Percentiles rank a stretch among this genome's conserved stretches.
Conservation (phyloP, 306 rosid species). For the Cucurbita pepo region DNA sequence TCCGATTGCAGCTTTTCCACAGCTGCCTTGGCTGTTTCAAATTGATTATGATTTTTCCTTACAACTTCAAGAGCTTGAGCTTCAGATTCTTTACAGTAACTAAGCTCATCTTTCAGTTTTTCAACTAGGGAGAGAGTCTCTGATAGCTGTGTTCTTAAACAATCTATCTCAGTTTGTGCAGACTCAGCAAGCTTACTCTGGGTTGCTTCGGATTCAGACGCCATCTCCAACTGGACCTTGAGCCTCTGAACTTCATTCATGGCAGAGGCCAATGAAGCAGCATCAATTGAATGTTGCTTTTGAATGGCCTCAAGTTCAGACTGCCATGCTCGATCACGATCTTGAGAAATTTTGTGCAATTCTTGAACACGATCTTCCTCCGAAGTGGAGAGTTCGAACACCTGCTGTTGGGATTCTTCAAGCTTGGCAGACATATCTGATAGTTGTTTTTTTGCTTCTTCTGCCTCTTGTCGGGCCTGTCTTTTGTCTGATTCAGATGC, state of each 20-base stretch:
- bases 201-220: constrained; percentile 34
- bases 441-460: constrained; percentile 52
- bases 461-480: constrained; percentile 51
- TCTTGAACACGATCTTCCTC: constrained; percentile 70
- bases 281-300: constrained; percentile 82
- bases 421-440: constrained; percentile 37
- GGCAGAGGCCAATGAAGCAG: constrained; percentile 59
- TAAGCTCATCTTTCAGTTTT: constrained; percentile 44
- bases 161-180: constrained; percentile 42
- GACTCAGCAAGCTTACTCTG: constrained; percentile 37
- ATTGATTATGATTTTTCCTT: constrained; percentile 36
- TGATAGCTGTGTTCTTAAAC: constrained; percentile 45
- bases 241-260: constrained; percentile 74
- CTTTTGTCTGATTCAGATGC: constrained; percentile 46
- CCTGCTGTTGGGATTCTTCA: constrained; percentile 63
- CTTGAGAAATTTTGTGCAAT: constrained; percentile 63
- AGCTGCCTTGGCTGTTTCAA: constrained; percentile 43
- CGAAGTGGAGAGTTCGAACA: constrained; percentile 48
- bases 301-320: constrained; percentile 83
- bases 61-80: constrained; percentile 33
- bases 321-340: constrained; percentile 80
- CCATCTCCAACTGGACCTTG: constrained; percentile 58
- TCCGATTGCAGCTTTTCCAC: constrained; percentile 38
- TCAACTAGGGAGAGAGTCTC: constrained; percentile 46
- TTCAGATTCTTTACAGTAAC: constrained; percentile 53